These are phyloP conservation scores for Suillus alpinus DNA, from an alignment of 768 basidiomycete genomes.

Conservation along the genomic window DNA sequence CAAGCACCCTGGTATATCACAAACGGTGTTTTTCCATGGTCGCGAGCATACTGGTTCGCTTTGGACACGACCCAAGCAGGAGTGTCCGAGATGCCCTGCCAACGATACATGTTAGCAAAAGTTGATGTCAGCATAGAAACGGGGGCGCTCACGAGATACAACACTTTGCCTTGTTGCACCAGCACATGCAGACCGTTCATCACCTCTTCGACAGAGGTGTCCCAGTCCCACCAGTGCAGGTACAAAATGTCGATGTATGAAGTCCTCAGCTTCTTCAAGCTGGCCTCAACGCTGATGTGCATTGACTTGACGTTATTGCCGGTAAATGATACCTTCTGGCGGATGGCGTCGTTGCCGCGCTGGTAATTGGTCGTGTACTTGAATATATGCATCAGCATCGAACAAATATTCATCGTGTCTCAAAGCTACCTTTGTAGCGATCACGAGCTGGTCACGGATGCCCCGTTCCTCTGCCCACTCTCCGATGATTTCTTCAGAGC, in stretches of 20 bases:
- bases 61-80: slow-evolving; percentile 39
- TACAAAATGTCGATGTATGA: slow-evolving; percentile 47
- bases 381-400: neutral
- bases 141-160: slow-evolving; percentile 30
- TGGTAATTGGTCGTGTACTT: slow-evolving; percentile 24
- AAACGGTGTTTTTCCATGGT: slow-evolving; percentile 39
- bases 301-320: slow-evolving; percentile 51
- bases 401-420: neutral
- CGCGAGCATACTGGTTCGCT: slow-evolving; percentile 36
- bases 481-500: slow-evolving; percentile 43
- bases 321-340: slow-evolving; percentile 36
- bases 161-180: slow-evolving; percentile 37
- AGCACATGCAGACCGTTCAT: slow-evolving; percentile 38
- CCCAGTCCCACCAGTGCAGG: slow-evolving; percentile 33
- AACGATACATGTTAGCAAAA: slow-evolving; percentile 9
- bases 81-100: slow-evolving; percentile 27
- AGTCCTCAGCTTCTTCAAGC: slow-evolving; percentile 46
- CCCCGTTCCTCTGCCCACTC: slow-evolving; percentile 44
- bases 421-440: slow-evolving; percentile 38
- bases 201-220: slow-evolving; percentile 40
- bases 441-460: slow-evolving; percentile 43
- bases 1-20: slow-evolving; percentile 40
- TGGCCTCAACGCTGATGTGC: slow-evolving; percentile 35
- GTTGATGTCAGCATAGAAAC: slow-evolving; percentile 16
- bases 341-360: slow-evolving; percentile 8